Evolutionary conservation across 1,284 basidiomycete genomes (phyloP).

Genomic region (Spongiforma sp.): DNA sequence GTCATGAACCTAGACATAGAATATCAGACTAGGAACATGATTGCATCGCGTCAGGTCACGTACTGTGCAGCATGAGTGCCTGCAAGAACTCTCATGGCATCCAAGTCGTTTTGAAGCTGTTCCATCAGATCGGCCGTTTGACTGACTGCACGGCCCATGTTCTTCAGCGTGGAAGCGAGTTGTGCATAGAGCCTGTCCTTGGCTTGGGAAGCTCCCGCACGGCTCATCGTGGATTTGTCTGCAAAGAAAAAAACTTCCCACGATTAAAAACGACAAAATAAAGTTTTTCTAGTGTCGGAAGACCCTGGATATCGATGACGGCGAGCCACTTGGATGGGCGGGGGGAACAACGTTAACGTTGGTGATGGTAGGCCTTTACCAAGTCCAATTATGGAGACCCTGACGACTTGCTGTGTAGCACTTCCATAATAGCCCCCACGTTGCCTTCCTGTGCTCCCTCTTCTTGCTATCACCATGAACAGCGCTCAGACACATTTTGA

Average conservation of each 20-base stretch:
- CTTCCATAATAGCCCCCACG: not conserved
- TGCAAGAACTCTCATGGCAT: conserved; percentile 73
- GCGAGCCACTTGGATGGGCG: not conserved
- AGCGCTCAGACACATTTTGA: conserved; percentile 60
- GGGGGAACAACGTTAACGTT: not conserved
- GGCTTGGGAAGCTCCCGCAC: conserved; percentile 65
- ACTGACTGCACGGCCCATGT: conserved; percentile 64
- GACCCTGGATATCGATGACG: too few species aligned
- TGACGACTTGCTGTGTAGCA: conserved; percentile 17
- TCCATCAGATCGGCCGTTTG: conserved; percentile 76
- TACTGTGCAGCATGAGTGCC: conserved; percentile 77
- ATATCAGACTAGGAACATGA: not conserved
- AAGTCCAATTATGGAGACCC: conserved; percentile 25
- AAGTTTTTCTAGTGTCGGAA: not conserved
- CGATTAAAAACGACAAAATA: conserved; percentile 1
- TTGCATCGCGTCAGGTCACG: conserved; percentile 31
- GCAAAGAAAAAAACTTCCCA: conserved; percentile 11
- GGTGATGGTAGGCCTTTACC: not conserved
- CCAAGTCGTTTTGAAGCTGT: conserved; percentile 68
- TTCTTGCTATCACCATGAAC: conserved; percentile 39
- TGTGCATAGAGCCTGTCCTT: conserved; percentile 77
- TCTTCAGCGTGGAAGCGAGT: conserved; percentile 61
- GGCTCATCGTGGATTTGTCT: conserved; percentile 23
- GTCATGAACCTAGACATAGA: conserved; percentile 61
- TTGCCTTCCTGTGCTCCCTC: conserved; percentile 14